A percentile compares a stretch with the other conserved stretches of the same genome.
phyloP scores from a whole-genome alignment of 176 grass and related monocot genomes.

The Rhipidocladum racemiflorum region DNA sequence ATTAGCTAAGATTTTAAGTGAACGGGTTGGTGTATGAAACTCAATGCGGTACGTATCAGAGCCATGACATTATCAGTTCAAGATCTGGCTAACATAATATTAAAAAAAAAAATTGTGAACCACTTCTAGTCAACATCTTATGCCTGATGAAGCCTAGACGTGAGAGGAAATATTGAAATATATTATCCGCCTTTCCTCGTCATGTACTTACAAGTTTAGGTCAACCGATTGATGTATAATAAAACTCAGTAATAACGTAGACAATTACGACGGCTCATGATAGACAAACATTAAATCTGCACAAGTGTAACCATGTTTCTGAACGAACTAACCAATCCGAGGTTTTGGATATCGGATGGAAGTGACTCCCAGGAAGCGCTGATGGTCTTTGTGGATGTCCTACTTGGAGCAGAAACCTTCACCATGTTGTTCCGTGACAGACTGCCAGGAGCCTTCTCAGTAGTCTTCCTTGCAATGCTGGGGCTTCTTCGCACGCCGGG shows the following conservation, averaged over 20 bases:
- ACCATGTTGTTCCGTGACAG: slow-evolving; percentile 35
- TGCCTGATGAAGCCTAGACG: accelerated
- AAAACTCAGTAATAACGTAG: background rate
- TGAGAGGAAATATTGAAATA: too few species aligned
- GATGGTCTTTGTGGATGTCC: slow-evolving; percentile 39
- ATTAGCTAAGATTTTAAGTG: too few species aligned
- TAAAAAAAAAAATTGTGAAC: too few species aligned
- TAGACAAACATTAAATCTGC: background rate
- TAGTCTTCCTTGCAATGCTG: slow-evolving; percentile 11
- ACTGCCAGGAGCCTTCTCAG: background rate
- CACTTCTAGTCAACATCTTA: too few species aligned
- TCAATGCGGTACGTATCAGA: too few species aligned
- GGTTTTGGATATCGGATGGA: slow-evolving; percentile 31
- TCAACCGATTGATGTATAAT: too few species aligned
- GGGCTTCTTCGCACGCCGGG: slow-evolving; percentile 21
- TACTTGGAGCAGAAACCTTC: slow-evolving; percentile 29
- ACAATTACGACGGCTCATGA: background rate
- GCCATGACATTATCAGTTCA: too few species aligned
- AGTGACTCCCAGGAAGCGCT: slow-evolving; percentile 64
- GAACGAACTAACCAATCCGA: slow-evolving; percentile 12
- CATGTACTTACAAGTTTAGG: too few species aligned
- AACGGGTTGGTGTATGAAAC: too few species aligned
- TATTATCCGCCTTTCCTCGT: too few species aligned
- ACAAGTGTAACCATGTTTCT: background rate
- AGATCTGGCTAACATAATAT: background rate